Percentiles rank a stretch among this genome's conserved stretches.
phyloP scores from a whole-genome alignment of 2,329 filamentous ascomycete species.

The Alternaria triticina region DNA sequence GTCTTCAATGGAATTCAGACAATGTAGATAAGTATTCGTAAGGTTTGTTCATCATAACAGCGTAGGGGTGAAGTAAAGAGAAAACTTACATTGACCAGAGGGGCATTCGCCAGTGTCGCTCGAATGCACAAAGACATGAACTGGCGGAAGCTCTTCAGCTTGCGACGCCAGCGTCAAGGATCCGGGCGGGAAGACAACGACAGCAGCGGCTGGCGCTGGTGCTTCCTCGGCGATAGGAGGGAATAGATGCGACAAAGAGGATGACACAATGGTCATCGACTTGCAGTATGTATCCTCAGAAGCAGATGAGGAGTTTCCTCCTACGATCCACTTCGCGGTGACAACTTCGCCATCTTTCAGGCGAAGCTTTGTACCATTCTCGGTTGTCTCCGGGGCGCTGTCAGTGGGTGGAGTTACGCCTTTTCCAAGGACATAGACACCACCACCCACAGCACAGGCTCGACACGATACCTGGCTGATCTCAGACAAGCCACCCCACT shows the following conservation, averaged over 20 bases:
- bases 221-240: constrained; percentile 74
- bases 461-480: constrained; percentile 91
- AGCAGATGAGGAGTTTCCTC: constrained; percentile 37
- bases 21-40: constrained; percentile 99
- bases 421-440: constrained; percentile 83
- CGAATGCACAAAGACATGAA: constrained; percentile 75
- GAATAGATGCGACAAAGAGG: constrained; percentile 71
- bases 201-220: constrained; percentile 74
- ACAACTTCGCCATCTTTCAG: constrained; percentile 66
- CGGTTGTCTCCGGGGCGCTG: constrained; percentile 4
- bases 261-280: constrained; percentile 72
- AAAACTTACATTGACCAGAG: constrained; percentile 81
- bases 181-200: constrained; percentile 69
- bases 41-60: constrained; percentile 80
- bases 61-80: constrained; percentile 13
- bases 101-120: constrained; percentile 95
- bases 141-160: constrained; percentile 50
- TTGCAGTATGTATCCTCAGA: constrained; percentile 55
- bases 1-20: constrained; percentile 95
- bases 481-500: constrained; percentile 91
- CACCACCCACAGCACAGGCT: constrained; percentile 88
- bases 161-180: constrained; percentile 54
- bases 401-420: constrained; percentile 55
- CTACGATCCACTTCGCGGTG: constrained; percentile 62
- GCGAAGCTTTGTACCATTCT: constrained; percentile 50